Conservation (phyloP, 2,329 filamentous ascomycete species). For the Aspergillus flavus region DNA sequence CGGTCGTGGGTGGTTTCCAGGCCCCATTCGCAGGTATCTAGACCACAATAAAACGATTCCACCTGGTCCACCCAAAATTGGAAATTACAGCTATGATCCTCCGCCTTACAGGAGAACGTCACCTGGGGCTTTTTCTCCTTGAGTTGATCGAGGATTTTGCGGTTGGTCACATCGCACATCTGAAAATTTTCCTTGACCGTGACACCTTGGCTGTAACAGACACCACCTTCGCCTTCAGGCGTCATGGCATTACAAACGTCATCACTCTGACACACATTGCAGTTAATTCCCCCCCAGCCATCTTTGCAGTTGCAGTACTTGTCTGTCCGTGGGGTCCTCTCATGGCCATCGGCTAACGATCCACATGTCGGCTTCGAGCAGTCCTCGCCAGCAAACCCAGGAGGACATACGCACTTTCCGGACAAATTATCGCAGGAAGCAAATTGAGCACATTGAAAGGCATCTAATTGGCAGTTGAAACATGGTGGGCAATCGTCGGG, state of each 20-base stretch:
- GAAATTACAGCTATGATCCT: slow-evolving; percentile 81
- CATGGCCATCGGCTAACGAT: slow-evolving; percentile 76
- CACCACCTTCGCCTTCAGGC: slow-evolving; percentile 76
- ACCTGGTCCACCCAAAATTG: slow-evolving; percentile 96
- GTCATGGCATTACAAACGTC: slow-evolving; percentile 86
- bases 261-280: slow-evolving; percentile 88
- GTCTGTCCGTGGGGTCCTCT: slow-evolving; percentile 73
- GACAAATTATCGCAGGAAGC: slow-evolving; percentile 85
- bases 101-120: slow-evolving; percentile 85
- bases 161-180: slow-evolving; percentile 96
- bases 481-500: slow-evolving; percentile 61
- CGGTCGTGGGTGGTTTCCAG: slow-evolving; percentile 68
- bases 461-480: slow-evolving; percentile 97
- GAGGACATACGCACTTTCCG: slow-evolving; percentile 88
- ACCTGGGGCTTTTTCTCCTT: slow-evolving; percentile 86
- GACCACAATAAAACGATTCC: slow-evolving; percentile 94
- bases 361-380: slow-evolving; percentile 92
- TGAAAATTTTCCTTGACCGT: slow-evolving; percentile 95
- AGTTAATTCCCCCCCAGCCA: slow-evolving; percentile 96
- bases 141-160: slow-evolving; percentile 85
- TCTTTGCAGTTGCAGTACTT: slow-evolving; percentile 82
- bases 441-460: slow-evolving; percentile 89
- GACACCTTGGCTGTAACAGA: slow-evolving; percentile 90
- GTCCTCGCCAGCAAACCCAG: slow-evolving; percentile 92
- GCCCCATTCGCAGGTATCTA: slow-evolving; percentile 76